Evolutionary conservation across 2,329 filamentous ascomycete genomes (phyloP).

Genomic region (Periconia digitata): DNA sequence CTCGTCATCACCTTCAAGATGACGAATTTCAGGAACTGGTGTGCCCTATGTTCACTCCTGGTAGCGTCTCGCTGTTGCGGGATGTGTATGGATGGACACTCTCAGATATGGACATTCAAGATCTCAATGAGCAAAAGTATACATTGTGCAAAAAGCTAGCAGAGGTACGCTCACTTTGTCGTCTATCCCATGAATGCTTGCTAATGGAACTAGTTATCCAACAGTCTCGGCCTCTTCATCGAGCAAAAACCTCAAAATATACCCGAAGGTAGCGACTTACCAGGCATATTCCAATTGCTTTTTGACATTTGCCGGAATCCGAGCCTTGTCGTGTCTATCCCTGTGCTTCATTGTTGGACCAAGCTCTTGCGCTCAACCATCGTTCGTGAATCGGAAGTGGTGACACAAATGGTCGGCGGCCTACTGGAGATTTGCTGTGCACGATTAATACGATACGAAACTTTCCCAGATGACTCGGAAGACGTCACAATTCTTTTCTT

Average conservation of each 20-base stretch:
- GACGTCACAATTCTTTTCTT: slow-evolving; percentile 81
- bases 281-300: slow-evolving; percentile 77
- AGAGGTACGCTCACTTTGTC: slow-evolving; percentile 60
- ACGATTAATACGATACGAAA: slow-evolving; percentile 84
- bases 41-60: slow-evolving; percentile 74
- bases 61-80: slow-evolving; percentile 70
- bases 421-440: slow-evolving; percentile 82
- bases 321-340: slow-evolving; percentile 91
- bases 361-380: slow-evolving; percentile 72
- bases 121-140: slow-evolving; percentile 91
- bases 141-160: slow-evolving; percentile 90
- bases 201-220: slow-evolving; percentile 66
- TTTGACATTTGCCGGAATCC: slow-evolving; percentile 78
- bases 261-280: slow-evolving; percentile 66
- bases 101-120: slow-evolving; percentile 74
- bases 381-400: slow-evolving; percentile 67
- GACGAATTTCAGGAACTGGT: slow-evolving; percentile 78
- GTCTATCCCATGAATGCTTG: slow-evolving; percentile 9
- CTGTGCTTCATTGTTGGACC: slow-evolving; percentile 86
- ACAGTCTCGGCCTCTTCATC: slow-evolving; percentile 80
- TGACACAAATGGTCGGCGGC: slow-evolving; percentile 66
- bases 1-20: slow-evolving; percentile 70
- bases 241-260: slow-evolving; percentile 73
- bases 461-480: slow-evolving; percentile 76
- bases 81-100: slow-evolving; percentile 78